Evolutionary conservation across 306 rosid species (phyloP).

Genomic region (Crataegus laevigata): DNA sequence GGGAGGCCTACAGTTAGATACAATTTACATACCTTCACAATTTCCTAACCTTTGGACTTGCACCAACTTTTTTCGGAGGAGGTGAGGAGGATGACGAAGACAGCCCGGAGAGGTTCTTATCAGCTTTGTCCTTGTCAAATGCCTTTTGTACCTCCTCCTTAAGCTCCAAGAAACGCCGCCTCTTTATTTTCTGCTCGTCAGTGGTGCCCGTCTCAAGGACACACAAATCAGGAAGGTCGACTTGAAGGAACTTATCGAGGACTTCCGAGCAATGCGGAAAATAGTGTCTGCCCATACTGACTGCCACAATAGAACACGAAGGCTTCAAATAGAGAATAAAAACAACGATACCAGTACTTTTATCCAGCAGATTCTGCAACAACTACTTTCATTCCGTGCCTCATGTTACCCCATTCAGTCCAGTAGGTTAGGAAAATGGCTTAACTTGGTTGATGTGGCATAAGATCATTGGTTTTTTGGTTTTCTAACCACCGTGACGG

Average conservation of each 20-base stretch:
- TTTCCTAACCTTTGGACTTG: slow-evolving; percentile 14
- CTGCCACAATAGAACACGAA: slow-evolving; percentile 21
- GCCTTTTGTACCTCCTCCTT: slow-evolving; percentile 42
- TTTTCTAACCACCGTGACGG: too few relatives aligned
- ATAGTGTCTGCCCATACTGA: slow-evolving; percentile 37
- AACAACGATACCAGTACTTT: not conserved
- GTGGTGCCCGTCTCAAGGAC: slow-evolving; percentile 31
- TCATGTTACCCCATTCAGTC: too few relatives aligned
- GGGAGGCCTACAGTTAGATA: not conserved
- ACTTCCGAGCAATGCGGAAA: slow-evolving; percentile 49
- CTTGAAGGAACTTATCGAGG: slow-evolving; percentile 41
- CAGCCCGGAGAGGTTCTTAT: slow-evolving; percentile 9
- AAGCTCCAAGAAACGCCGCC: slow-evolving; percentile 37
- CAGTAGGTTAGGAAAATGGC: too few relatives aligned
- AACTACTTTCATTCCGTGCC: not conserved
- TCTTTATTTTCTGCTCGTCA: slow-evolving; percentile 33
- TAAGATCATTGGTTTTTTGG: too few relatives aligned
- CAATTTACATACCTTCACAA: slow-evolving; percentile 2
- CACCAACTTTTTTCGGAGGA: slow-evolving; percentile 10
- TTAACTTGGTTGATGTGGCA: too few relatives aligned
- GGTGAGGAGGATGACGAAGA: slow-evolving; percentile 30
- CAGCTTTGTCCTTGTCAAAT: slow-evolving; percentile 40
- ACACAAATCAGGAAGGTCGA: slow-evolving; percentile 30
- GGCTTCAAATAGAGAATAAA: not conserved
- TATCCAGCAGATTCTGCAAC: not conserved